Percentiles rank a stretch among this genome's conserved stretches.
Evolutionary conservation across 805 yeast genomes (phyloP).

Genomic region (Wickerhamomyces subpelliculosus): DNA sequence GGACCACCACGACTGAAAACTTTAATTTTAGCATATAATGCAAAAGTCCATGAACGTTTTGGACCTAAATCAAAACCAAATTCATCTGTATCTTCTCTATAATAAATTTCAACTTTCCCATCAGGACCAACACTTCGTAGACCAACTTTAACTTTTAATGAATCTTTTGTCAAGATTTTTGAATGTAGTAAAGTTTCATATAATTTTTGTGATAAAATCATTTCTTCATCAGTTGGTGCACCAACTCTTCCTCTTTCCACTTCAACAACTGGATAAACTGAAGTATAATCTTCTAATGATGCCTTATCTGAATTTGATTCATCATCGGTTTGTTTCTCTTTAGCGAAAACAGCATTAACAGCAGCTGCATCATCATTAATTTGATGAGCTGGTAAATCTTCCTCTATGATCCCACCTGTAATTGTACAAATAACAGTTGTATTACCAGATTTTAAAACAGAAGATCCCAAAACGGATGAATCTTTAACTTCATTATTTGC

Average conservation of each 20-base stretch:
- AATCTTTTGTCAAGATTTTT: slow-evolving; percentile 40
- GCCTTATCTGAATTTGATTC: slow-evolving; percentile 12
- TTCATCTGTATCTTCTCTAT: slow-evolving; percentile 36
- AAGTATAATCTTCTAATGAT: slow-evolving; percentile 25
- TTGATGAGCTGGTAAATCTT: slow-evolving; percentile 34
- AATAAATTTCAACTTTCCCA: slow-evolving; percentile 39
- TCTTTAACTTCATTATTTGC: slow-evolving; percentile 22
- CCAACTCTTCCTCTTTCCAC: slow-evolving; percentile 69
- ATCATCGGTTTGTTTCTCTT: slow-evolving; percentile 21
- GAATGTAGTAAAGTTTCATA: slow-evolving; percentile 56
- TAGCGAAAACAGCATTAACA: slow-evolving; percentile 24
- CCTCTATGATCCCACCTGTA: slow-evolving; percentile 60
- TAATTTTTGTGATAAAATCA: slow-evolving; percentile 59
- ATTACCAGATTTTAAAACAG: slow-evolving; percentile 63
- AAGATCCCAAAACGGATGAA: slow-evolving; percentile 51
- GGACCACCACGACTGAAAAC: slow-evolving; percentile 83
- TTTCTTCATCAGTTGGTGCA: slow-evolving; percentile 83
- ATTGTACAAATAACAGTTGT: slow-evolving; percentile 68
- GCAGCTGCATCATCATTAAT: slow-evolving; percentile 33
- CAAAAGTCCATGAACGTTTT: slow-evolving; percentile 45
- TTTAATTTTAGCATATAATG: slow-evolving; percentile 64
- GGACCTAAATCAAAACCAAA: slow-evolving; percentile 26
- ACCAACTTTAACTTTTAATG: slow-evolving; percentile 51
- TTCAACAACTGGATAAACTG: slow-evolving; percentile 69
- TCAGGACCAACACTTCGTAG: slow-evolving; percentile 44